A percentile compares a stretch with the other conserved stretches of the same genome.
phyloP scores from a whole-genome alignment of 306 rosid species.

The Begonia peltatifolia region DNA sequence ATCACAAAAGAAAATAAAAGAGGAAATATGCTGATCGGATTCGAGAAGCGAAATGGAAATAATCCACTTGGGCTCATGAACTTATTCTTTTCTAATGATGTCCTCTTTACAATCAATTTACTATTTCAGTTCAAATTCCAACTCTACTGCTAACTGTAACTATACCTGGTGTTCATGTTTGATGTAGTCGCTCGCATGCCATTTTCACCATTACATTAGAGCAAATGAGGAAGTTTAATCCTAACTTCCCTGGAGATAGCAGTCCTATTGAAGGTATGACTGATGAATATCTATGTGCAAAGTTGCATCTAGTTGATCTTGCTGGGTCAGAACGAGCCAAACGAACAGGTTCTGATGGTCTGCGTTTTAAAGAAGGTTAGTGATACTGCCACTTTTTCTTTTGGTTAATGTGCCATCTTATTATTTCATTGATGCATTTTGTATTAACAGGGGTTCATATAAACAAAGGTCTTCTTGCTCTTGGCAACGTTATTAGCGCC shows the following conservation, averaged over 20 bases:
- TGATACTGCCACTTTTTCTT: constrained; percentile 7
- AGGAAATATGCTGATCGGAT: too few species aligned
- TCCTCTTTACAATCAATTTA: too few species aligned
- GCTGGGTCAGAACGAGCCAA: constrained; percentile 99
- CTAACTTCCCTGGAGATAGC: constrained; percentile 27
- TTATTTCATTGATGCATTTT: constrained; percentile 4
- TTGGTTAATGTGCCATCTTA: background rate
- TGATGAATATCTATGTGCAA: constrained; percentile 88
- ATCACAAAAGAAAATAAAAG: too few species aligned
- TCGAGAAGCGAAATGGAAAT: too few species aligned
- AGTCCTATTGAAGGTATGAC: constrained; percentile 37
- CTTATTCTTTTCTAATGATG: too few species aligned
- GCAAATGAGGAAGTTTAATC: constrained; percentile 73
- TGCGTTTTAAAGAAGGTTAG: constrained; percentile 95
- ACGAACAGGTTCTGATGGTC: constrained; percentile 97
- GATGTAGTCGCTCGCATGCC: constrained; percentile 90
- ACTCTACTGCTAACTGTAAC: constrained; percentile 1
- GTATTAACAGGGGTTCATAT: constrained; percentile 76
- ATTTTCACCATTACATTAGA: constrained; percentile 97
- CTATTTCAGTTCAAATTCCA: background rate
- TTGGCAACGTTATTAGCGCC: constrained; percentile 98
- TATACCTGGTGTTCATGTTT: background rate
- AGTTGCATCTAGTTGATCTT: constrained; percentile 95
- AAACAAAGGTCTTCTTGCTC: constrained; percentile 97
- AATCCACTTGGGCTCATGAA: too few species aligned